A percentile compares a stretch with the other conserved stretches of the same genome.
Conservation (phyloP, 202 grass and related monocot genomes). For the Panicum hallii region DNA sequence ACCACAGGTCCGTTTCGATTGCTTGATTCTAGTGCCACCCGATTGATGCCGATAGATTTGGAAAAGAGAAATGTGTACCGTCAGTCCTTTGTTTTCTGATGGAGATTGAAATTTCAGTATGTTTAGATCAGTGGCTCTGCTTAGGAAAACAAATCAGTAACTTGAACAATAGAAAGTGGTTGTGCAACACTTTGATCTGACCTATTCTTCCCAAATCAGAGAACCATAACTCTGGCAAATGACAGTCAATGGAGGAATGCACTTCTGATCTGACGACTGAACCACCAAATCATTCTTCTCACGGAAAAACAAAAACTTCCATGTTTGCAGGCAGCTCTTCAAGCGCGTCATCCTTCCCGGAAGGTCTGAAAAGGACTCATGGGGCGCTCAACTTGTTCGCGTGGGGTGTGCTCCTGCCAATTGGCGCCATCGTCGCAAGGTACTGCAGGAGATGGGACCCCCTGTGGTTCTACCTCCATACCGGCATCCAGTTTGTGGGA, state of each 20-base stretch:
- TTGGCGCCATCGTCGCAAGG: slow-evolving; percentile 81
- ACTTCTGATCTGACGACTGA: slow-evolving; percentile 14
- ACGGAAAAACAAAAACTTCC: not conserved
- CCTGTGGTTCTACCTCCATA: slow-evolving; percentile 90
- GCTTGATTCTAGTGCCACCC: slow-evolving; percentile 30
- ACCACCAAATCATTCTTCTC: slow-evolving; percentile 18
- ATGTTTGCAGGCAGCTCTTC: slow-evolving; percentile 56
- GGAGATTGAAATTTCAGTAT: not conserved
- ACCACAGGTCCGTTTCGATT: slow-evolving; percentile 63
- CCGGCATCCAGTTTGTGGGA: slow-evolving; percentile 76
- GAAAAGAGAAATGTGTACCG: not conserved
- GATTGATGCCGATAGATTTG: not conserved
- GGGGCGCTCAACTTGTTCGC: slow-evolving; percentile 83
- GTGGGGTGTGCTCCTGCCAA: slow-evolving; percentile 91
- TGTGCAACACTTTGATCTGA: slow-evolving; percentile 36
- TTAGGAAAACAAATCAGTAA: not conserved
- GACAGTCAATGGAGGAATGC: not conserved
- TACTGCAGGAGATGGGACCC: slow-evolving; percentile 90
- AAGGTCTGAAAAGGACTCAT: slow-evolving; percentile 81
- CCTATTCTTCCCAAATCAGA: not conserved
- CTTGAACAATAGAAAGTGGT: not conserved
- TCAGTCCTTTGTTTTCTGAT: not conserved
- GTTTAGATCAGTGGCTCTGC: not conserved
- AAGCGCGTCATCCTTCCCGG: slow-evolving; percentile 54
- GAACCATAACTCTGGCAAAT: not conserved